Evolutionary conservation across 1,284 basidiomycete species (phyloP).

Genomic region (Cutaneotrichosporon sp.): DNA sequence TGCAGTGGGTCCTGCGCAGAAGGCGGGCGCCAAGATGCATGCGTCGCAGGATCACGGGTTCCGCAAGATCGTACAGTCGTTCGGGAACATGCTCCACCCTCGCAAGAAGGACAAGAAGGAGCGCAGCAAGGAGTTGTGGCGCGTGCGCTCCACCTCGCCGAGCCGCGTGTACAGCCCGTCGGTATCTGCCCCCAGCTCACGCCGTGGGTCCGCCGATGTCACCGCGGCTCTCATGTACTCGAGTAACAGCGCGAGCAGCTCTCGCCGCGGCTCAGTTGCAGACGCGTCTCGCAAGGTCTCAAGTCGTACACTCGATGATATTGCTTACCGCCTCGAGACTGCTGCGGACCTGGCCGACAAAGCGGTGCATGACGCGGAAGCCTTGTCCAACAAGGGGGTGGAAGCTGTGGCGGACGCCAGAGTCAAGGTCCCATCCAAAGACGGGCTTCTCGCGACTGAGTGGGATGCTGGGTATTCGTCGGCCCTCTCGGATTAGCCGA

Average conservation of each 20-base stretch:
- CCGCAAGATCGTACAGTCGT: slow-evolving; percentile 5
- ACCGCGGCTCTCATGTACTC: not conserved
- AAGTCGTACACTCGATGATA: not conserved
- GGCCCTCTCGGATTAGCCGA: not conserved
- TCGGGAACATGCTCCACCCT: slow-evolving; percentile 2
- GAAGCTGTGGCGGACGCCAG: not conserved
- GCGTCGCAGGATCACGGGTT: not conserved
- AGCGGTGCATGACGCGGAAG: not conserved
- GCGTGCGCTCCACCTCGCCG: not conserved
- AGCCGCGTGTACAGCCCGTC: not conserved
- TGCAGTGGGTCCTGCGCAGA: not conserved
- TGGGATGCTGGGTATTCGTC: slow-evolving; percentile 1
- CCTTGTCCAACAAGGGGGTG: not conserved
- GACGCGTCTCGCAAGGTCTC: not conserved
- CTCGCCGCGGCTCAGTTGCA: not conserved
- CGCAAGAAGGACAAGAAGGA: not conserved
- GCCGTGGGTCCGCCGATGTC: not conserved
- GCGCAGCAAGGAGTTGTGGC: not conserved
- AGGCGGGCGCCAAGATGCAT: not conserved
- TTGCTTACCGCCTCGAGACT: not conserved
- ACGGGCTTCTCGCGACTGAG: not conserved
- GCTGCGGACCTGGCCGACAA: not conserved
- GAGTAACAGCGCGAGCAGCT: not conserved
- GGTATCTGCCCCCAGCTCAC: not conserved
- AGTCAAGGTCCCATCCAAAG: too few species aligned